Base-by-base conservation (phyloP, 2,329 filamentous ascomycete species). In the Trichophyton benhamiae region DNA sequence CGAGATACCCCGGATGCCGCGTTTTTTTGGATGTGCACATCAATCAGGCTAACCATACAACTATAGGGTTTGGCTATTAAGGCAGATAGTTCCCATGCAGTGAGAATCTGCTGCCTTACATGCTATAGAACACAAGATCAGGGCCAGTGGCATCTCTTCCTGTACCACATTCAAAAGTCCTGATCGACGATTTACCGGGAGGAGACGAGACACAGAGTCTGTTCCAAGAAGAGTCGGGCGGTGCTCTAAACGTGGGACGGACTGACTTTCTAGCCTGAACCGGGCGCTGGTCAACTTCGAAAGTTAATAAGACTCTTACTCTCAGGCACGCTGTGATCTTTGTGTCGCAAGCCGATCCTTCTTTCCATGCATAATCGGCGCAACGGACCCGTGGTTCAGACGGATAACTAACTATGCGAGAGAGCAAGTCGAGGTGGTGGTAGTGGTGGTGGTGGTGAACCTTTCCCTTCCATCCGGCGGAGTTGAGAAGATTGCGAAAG, bases 321-420 rank as follows among this genome's bases (percentile, higher is more conserved):
- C 22, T 27, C 46, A 52, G 46, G 46, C n/a, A 52, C 46, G 22
- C 44, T 11, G 44, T 20, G 44, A 22, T 36, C 27, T 55, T 55
- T 55, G 52, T 55, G 52, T 55, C 30, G 52, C 52, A 55, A 20
- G 27, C 17, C 52, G 52, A 55, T 55, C 52, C 52, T 52, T n/a
- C 52, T 27, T 27, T 17, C 52, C 49, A 55, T 55, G 52, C 52
- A 55, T 55, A 33, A 20, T 55, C 30, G 15, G 52, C 30, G 52
- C 52, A 55, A 20, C 20, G 52, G 27, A 55, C 52, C 30, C 52
- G 52, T 55, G 52, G 49, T 55, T 55, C 52, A 38, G 52, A 5
- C 3, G 11, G 27, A n/a, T 36, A 7, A 30, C 25, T 27, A 27
- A 27, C 5, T 30, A 15, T 15, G 52, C 1, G 25, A 33, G 30